Conservation (phyloP, 1,139 yeast species). For the Blastobotrys capitulatus region DNA sequence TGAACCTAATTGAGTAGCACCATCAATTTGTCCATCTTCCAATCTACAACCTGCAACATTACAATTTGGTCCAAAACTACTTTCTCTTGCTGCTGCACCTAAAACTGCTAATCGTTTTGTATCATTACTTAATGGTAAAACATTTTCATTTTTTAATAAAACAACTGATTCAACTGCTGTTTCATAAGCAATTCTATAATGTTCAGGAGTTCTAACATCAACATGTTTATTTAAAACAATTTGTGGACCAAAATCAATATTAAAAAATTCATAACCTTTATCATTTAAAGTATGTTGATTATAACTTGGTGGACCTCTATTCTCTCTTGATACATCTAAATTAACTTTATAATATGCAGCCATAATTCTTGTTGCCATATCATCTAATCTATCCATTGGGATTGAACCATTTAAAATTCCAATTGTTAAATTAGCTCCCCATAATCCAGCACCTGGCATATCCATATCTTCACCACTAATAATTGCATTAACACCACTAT, state of each 20-base stretch:
- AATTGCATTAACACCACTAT: conserved; percentile 51
- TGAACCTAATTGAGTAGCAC: conserved; percentile 36
- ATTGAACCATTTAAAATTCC: conserved; percentile 53
- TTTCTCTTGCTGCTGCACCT: conserved; percentile 10
- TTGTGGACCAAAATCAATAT: conserved; percentile 49
- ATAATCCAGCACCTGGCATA: conserved; percentile 58
- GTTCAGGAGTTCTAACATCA: conserved; percentile 48
- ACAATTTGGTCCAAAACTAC: conserved; percentile 6
- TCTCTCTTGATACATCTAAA: neutral
- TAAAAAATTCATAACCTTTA: conserved; percentile 44
- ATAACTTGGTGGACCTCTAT: conserved; percentile 45
- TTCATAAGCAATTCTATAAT: conserved; percentile 41
- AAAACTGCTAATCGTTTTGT: conserved; percentile 3
- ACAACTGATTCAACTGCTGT: conserved; percentile 56
- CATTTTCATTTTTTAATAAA: conserved; percentile 48
- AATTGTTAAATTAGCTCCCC: conserved; percentile 54
- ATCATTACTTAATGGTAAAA: conserved; percentile 41
- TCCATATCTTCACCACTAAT: conserved; percentile 61
- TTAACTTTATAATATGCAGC: conserved; percentile 45
- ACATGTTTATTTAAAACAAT: conserved; percentile 51
- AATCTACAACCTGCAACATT: conserved; percentile 10
- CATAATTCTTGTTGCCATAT: conserved; percentile 56
- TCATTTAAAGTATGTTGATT: conserved; percentile 56
- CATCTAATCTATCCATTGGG: conserved; percentile 52
- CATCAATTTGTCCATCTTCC: conserved; percentile 14